phyloP scores from a whole-genome alignment of 495 filamentous ascomycete genomes.

The Daldinia concentrica region DNA sequence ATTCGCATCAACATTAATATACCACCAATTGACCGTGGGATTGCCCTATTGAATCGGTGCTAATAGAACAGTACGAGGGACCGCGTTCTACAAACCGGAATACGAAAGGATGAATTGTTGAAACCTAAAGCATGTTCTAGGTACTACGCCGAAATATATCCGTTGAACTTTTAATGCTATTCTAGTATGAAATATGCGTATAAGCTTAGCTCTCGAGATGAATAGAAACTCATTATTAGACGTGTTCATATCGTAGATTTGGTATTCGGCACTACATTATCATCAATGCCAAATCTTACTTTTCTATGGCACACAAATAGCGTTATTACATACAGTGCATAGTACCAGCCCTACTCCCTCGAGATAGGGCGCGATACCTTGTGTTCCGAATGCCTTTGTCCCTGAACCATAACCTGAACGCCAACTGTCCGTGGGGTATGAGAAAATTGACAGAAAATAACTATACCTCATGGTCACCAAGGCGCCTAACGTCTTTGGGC shows the following conservation, averaged over 20 bases:
- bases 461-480: neutral
- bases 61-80: neutral
- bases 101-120: neutral
- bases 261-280: neutral
- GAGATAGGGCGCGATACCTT: conserved; percentile 8
- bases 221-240: neutral
- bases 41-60: neutral
- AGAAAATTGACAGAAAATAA: conserved; percentile 17
- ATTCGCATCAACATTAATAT: neutral
- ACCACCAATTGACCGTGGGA: neutral
- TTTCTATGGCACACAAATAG: neutral
- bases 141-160: neutral
- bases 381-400: conserved; percentile 23
- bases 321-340: conserved; percentile 3
- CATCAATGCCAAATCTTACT: neutral
- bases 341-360: conserved; percentile 3
- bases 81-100: neutral
- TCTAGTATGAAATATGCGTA: neutral
- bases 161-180: neutral
- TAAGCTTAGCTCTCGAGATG: neutral
- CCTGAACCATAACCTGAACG: conserved; percentile 36
- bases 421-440: conserved; percentile 33
- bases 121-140: neutral
- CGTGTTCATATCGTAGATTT: neutral
- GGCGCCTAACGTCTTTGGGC: conserved; percentile 33